Evolutionary conservation across 129 eudicot genomes (phyloP), one percentile per base, ranked within the genome.

Genomic region (Arctium minus): DNA sequence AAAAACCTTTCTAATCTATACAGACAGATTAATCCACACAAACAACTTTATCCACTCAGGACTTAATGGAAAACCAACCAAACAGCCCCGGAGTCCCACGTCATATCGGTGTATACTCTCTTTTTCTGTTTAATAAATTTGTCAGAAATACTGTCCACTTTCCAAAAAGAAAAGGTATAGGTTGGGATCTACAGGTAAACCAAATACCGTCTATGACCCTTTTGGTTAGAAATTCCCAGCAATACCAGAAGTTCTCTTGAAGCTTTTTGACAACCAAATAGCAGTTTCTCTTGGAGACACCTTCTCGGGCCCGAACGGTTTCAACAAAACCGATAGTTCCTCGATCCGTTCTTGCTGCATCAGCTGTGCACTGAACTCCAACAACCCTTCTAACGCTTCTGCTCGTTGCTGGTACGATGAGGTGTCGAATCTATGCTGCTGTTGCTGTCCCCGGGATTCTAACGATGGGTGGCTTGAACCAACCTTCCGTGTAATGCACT

Each of bases 221-320:
- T 22, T 44, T 46, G 11, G 50, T 37, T 60, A 83, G n/a, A 48
- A 73, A 39, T 83, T 75, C 79, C 65, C 48, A 36, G 72, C 70
- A 72, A 74, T 74, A 70, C 83, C 86, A 60, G 22, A 83, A 73
- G 87, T 87, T 86, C 83, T 94, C 89, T 95, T 95, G 73, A 95
- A 89, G 75, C 99, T 95, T 88, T 93, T 95, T 1, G 99, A 83
- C 84, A 95, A 74, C 99, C 97, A 95, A 74, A 95, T 95, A 1
- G 99, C 99, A 70, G 99, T 95, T 42, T 93, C 99, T 74, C 98
- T 81, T 0, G 99, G 93, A 31, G 99, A 96, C 53, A 88, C 99
- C 85, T 96, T 96, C 80, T 93, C 98, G 0, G 90, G 93, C 0
- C 99, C 99, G 38, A 96, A 96, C 1, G 99, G 99, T 80, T 89